These are phyloP conservation scores for Avena sativa DNA, from an alignment of 176 grass and related monocot species.

Conservation along the genomic window DNA sequence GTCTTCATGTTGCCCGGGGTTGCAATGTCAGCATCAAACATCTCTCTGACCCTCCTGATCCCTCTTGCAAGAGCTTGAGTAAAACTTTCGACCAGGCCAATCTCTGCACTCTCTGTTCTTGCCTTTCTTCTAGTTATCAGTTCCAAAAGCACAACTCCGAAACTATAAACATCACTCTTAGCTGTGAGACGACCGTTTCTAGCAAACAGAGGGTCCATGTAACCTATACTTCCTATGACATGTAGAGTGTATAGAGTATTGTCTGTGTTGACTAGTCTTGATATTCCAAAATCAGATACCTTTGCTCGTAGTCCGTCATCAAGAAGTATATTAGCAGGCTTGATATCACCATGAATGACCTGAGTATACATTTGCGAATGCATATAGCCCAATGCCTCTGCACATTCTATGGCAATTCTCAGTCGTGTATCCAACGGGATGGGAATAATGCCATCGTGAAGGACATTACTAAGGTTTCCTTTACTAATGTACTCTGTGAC, in stretches of 20 bases:
- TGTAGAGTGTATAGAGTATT: background rate
- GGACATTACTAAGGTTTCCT: slow-evolving; percentile 11
- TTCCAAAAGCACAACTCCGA: slow-evolving; percentile 29
- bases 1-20: background rate
- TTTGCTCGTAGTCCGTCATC: background rate
- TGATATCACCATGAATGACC: slow-evolving; percentile 33
- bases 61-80: background rate
- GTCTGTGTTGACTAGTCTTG: background rate
- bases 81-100: background rate
- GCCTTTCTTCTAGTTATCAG: slow-evolving; percentile 22
- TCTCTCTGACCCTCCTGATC: background rate
- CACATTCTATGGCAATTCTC: background rate
- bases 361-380: slow-evolving; percentile 29
- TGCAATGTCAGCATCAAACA: slow-evolving; percentile 4
- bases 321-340: slow-evolving; percentile 33
- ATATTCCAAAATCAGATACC: slow-evolving; percentile 24
- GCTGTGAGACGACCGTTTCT: background rate
- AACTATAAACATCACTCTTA: slow-evolving; percentile 38
- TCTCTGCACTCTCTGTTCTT: background rate
- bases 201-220: slow-evolving; percentile 33
- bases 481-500: background rate
- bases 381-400: slow-evolving; percentile 18
- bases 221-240: slow-evolving; percentile 14
- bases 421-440: background rate
- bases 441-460: background rate